These are phyloP conservation scores for Fennellomyces sp. DNA, from an alignment of 371 early-diverging fungal species.

Conservation along the genomic window DNA sequence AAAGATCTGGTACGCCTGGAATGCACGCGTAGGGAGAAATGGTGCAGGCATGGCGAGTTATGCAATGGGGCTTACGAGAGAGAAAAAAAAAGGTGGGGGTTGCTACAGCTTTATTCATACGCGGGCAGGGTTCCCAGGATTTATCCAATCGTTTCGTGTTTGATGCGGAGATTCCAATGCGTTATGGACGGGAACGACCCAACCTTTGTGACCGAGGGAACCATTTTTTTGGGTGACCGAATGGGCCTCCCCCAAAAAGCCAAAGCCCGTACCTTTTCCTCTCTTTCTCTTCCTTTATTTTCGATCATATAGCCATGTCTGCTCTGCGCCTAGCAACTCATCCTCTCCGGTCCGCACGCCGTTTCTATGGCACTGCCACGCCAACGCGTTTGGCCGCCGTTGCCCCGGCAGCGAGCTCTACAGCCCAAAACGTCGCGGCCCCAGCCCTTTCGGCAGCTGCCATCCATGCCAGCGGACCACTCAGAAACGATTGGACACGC, in stretches of 20 bases:
- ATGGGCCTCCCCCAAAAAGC: neutral
- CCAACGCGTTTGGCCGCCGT: conserved; percentile 60
- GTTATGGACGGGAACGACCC: neutral
- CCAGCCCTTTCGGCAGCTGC: conserved; percentile 60
- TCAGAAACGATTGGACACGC: conserved; percentile 77
- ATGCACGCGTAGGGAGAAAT: conserved; percentile 55
- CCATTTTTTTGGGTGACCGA: conserved; percentile 4
- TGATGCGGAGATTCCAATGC: neutral
- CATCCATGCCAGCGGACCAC: conserved; percentile 56
- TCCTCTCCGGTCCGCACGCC: conserved; percentile 34
- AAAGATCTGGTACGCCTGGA: conserved; percentile 75
- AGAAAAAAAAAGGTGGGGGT: neutral
- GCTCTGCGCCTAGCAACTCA: conserved; percentile 42
- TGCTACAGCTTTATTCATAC: neutral
- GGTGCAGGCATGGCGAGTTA: conserved; percentile 35
- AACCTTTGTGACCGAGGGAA: neutral
- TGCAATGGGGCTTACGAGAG: neutral
- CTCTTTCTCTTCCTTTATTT: conserved; percentile 24
- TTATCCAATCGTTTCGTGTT: neutral
- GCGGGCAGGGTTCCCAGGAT: neutral
- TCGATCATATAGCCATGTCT: conserved; percentile 38
- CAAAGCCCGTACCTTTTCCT: conserved; percentile 8
- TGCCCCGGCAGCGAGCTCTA: conserved; percentile 29
- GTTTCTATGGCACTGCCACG: conserved; percentile 52
- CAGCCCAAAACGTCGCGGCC: conserved; percentile 17